Evolutionary conservation across 2,329 filamentous ascomycete genomes (phyloP).

Genomic region (Aspergillus intermedius): DNA sequence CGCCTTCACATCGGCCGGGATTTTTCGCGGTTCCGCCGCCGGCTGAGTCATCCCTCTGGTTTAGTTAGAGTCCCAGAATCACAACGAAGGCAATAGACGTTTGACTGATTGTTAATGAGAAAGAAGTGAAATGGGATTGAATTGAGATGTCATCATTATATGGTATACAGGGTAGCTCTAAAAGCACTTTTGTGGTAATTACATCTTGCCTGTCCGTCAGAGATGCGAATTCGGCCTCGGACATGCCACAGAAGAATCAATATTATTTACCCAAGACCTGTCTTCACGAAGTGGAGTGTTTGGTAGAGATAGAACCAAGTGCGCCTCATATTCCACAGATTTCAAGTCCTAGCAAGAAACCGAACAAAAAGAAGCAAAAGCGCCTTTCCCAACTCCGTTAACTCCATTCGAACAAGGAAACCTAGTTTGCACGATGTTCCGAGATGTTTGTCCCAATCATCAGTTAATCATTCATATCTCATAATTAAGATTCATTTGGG

Average conservation of each 20-base stretch:
- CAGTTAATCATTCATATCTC: conserved; percentile 8
- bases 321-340: conserved; percentile 3
- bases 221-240: background rate
- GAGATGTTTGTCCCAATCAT: conserved; percentile 3
- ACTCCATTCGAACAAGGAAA: background rate
- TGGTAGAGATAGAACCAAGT: background rate
- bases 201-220: background rate
- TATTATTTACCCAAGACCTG: background rate
- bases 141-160: background rate
- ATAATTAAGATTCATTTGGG: conserved; percentile 20
- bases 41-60: conserved; percentile 28
- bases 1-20: conserved; percentile 15
- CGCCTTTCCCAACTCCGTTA: conserved; percentile 4
- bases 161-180: background rate
- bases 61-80: conserved; percentile 3
- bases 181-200: background rate
- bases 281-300: conserved; percentile 2
- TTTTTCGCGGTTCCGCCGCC: conserved; percentile 25
- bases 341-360: background rate
- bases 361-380: background rate
- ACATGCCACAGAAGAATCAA: background rate
- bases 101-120: background rate
- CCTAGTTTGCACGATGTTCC: background rate
- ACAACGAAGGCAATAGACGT: conserved; percentile 5
- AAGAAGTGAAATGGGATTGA: background rate